Evolutionary conservation across 371 early-diverging fungal species (phyloP), one percentile per base, ranked within the genome.

Genomic region (Mitosporidium daphniae): DNA sequence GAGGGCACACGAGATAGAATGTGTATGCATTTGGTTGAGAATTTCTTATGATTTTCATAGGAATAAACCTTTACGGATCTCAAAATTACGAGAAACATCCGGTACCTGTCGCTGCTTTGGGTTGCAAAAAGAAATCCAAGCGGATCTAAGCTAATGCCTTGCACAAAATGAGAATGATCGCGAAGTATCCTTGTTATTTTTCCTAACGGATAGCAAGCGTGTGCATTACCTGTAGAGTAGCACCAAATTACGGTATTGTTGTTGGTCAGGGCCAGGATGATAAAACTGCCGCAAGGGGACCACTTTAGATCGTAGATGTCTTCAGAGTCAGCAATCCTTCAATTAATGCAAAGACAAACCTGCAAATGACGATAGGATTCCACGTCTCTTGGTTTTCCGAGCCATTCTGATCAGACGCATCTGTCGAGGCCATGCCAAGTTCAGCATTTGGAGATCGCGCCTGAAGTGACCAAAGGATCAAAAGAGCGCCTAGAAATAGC

Each of bases 131-230:
- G 75, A 37, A 64, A 46, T 7, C 61, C 62, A n/a, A 66, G 39
- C 1, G 89, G 82, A 41, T 82, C 84, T 82, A 80, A 86, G 3
- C 66, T 55, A 1, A 82, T 73, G 15, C 89, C 89, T 46, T 82
- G 80, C 5, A 86, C 77, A 39, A 70, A 75, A 33, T 80, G 75
- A 11, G 50, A 45, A 37, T 86, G 82, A 27, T 73, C 75, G 1
- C 59, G 45, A 25, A 78, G 45, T 3, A 64, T 59, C 28, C 63
- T 62, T 17, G 75, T 42, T 30, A 67, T 63, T 9, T 23, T 7
- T n/a, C 7, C 14, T 14, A 23, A 23, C 14, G 4, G 4, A 7
- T 6, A n/a, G n/a, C n/a, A 9, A 6, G 10, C 4, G 9, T 4
- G 14, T 7, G 7, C 23, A 23, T 50, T 52, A 26, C 56, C 74